These are phyloP conservation scores for Mycena filopes DNA, from an alignment of 768 basidiomycete genomes.

Conservation along the genomic window DNA sequence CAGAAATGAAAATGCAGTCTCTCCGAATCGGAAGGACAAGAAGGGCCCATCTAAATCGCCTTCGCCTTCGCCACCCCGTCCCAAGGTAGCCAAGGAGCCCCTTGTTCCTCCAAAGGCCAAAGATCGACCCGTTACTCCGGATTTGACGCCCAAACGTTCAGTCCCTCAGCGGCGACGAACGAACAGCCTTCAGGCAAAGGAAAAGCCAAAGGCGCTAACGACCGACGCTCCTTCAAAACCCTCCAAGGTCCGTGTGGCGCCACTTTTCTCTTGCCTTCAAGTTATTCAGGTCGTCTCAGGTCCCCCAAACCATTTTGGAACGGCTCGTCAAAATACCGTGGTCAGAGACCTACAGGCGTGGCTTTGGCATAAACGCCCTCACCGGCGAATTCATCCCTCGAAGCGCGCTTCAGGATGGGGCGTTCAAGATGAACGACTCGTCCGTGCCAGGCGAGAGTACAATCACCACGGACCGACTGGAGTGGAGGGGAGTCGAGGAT, in stretches of 20 bases:
- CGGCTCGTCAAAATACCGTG: constrained; percentile 31
- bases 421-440: constrained; percentile 11
- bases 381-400: constrained; percentile 34
- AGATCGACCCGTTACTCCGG: too few relatives aligned
- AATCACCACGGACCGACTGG: constrained; percentile 25
- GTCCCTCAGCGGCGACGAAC: background rate
- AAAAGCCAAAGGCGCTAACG: background rate
- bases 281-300: background rate
- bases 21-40: too few relatives aligned
- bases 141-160: too few relatives aligned
- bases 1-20: too few relatives aligned
- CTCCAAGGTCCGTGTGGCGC: background rate
- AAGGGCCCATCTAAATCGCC: too few relatives aligned
- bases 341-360: constrained; percentile 28
- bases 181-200: background rate
- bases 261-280: too few relatives aligned
- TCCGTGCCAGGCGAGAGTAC: constrained; percentile 21
- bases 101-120: too few relatives aligned
- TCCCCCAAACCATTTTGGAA: constrained; percentile 20
- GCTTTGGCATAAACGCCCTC: constrained; percentile 33
- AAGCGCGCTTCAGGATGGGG: constrained; percentile 25
- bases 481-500: constrained; percentile 30
- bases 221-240: background rate
- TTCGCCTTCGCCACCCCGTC: too few relatives aligned
- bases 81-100: too few relatives aligned